Conservation (phyloP, 805 yeast genomes). For the Kodamaea nitidulidarum region DNA sequence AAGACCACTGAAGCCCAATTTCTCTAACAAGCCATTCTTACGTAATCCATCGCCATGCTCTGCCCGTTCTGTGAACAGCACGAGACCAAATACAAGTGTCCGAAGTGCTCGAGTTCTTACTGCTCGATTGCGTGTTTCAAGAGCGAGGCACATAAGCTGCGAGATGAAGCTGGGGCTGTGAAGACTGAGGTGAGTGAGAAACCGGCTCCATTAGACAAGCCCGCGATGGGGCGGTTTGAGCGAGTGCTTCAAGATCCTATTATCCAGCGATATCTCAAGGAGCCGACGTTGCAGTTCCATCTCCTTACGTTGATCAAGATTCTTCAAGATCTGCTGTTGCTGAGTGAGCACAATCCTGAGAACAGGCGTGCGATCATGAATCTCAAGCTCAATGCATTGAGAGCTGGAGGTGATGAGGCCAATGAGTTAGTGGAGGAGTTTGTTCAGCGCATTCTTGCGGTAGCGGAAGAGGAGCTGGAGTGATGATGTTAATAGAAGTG, state of each 20-base stretch:
- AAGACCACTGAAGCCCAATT: neutral
- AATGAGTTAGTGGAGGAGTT: conserved; percentile 72
- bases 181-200: neutral
- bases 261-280: conserved; percentile 44
- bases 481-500: conserved; percentile 4
- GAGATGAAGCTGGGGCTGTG: neutral
- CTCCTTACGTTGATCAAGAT: conserved; percentile 46
- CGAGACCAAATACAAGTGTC: conserved; percentile 54
- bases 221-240: conserved; percentile 13
- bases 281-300: conserved; percentile 55
- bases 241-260: conserved; percentile 37
- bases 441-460: conserved; percentile 33
- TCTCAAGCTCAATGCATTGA: conserved; percentile 54
- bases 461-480: neutral
- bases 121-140: conserved; percentile 67
- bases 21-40: too few species aligned
- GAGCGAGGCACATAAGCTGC: conserved; percentile 33
- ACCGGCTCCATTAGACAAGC: neutral
- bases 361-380: conserved; percentile 58
- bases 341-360: conserved; percentile 50
- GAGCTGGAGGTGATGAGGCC: conserved; percentile 62
- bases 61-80: conserved; percentile 15
- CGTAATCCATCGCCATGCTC: neutral
- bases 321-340: conserved; percentile 40
- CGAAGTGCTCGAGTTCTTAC: conserved; percentile 42